A percentile compares a stretch with the other conserved stretches of the same genome.
These are phyloP conservation scores for Aspergillus chevalieri DNA, from an alignment of 2,329 filamentous ascomycete species.

Conservation along the genomic window DNA sequence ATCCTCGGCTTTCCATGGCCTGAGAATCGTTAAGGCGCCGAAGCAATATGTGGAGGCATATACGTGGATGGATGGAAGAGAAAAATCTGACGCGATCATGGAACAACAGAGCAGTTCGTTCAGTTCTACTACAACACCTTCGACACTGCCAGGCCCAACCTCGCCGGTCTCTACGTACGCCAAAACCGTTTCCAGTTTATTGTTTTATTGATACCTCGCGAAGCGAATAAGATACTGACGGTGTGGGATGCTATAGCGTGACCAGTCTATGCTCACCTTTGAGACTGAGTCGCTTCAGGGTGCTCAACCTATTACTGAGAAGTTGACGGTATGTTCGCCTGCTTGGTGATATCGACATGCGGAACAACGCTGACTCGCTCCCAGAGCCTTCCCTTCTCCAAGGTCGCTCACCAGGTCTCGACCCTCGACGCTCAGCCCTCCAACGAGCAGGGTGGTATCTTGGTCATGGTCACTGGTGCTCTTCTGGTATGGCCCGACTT, in stretches of 20 bases:
- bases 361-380: constrained; percentile 4
- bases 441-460: constrained; percentile 59
- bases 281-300: constrained; percentile 66
- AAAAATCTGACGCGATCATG: constrained; percentile 13
- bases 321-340: constrained; percentile 62
- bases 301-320: constrained; percentile 62
- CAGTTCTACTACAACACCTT: constrained; percentile 87
- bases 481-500: constrained; percentile 60
- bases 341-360: background rate
- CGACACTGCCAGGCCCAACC: constrained; percentile 61
- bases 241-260: constrained; percentile 51
- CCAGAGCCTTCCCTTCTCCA: constrained; percentile 71
- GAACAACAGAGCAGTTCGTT: constrained; percentile 70
- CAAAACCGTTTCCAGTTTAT: no score
- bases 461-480: constrained; percentile 83
- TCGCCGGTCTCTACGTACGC: constrained; percentile 75
- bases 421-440: constrained; percentile 82
- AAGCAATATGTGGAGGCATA: background rate
- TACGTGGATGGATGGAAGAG: background rate
- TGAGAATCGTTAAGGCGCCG: background rate
- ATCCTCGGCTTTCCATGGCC: background rate
- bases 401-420: constrained; percentile 69
- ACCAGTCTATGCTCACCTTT: constrained; percentile 88
- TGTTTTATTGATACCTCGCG: no score
- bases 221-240: constrained; percentile 5